A percentile compares a stretch with the other conserved stretches of the same genome.
Conservation (phyloP, 495 filamentous ascomycete species). For the Podospora pseudoanserina region DNA sequence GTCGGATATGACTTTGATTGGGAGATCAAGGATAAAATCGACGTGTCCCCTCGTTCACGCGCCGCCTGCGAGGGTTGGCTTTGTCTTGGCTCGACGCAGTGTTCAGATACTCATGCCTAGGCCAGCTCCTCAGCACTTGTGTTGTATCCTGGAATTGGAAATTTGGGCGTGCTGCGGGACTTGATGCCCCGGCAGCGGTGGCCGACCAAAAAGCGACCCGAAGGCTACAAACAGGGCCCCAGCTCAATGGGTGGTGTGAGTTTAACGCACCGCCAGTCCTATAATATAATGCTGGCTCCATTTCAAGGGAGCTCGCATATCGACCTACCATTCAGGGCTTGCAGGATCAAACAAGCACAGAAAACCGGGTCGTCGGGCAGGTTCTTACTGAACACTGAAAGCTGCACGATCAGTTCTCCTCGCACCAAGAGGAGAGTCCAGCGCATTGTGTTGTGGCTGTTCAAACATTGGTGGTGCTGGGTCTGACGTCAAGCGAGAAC, state of each 20-base stretch:
- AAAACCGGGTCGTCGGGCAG: slow-evolving; percentile 26
- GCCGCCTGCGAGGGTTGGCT: slow-evolving; percentile 18
- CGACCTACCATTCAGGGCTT: slow-evolving; percentile 14
- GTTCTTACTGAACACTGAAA: not conserved
- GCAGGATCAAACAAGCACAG: slow-evolving; percentile 16
- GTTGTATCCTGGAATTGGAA: slow-evolving; percentile 11
- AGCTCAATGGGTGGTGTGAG: slow-evolving; percentile 15
- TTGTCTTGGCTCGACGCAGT: slow-evolving; percentile 28
- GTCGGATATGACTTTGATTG: slow-evolving; percentile 25
- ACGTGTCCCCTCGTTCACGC: slow-evolving; percentile 24
- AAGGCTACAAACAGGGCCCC: slow-evolving; percentile 11
- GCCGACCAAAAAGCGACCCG: slow-evolving; percentile 15
- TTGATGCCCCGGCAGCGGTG: slow-evolving; percentile 10
- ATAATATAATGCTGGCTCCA: slow-evolving; percentile 21
- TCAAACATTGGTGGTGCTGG: slow-evolving; percentile 12
- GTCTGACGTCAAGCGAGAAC: slow-evolving; percentile 23
- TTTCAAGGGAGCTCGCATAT: slow-evolving; percentile 20
- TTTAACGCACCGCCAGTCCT: slow-evolving; percentile 17
- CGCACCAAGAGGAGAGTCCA: not conserved
- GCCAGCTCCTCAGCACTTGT: slow-evolving; percentile 6
- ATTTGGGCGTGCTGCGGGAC: slow-evolving; percentile 14
- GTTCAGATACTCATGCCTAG: slow-evolving; percentile 13
- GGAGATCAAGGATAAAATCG: slow-evolving; percentile 22
- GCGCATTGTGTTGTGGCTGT: not conserved
- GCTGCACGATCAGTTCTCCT: not conserved